These are phyloP conservation scores for Aspergillus sp. DNA, from an alignment of 2,329 filamentous ascomycete genomes.

Conservation along the genomic window DNA sequence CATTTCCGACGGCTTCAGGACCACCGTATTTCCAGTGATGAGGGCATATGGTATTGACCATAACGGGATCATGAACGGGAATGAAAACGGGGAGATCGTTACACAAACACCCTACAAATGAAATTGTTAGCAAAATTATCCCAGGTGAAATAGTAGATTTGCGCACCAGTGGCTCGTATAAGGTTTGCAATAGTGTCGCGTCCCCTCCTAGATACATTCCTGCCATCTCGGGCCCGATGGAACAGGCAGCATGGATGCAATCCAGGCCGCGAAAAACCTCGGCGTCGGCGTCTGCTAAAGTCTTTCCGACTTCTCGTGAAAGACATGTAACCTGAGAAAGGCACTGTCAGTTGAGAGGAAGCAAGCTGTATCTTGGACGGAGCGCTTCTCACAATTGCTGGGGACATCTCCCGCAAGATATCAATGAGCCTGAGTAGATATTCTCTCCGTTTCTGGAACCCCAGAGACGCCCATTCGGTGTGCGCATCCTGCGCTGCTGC, in stretches of 20 bases:
- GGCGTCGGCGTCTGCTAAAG: conserved; percentile 21
- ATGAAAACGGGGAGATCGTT: conserved; percentile 45
- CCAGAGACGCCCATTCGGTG: conserved; percentile 16
- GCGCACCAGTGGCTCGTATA: conserved; percentile 21
- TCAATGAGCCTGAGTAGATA: conserved; percentile 18
- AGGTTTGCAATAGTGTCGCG: conserved; percentile 18
- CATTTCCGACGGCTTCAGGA: conserved; percentile 63
- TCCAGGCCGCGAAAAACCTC: conserved; percentile 27
- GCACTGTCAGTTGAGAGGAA: background rate
- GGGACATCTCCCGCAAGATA: conserved; percentile 16
- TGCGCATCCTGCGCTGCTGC: conserved; percentile 20
- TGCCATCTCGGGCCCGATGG: conserved; percentile 22
- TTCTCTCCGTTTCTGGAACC: conserved; percentile 17
- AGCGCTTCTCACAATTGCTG: conserved; percentile 6
- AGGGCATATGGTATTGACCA: conserved; percentile 63
- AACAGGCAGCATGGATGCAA: conserved; percentile 25
- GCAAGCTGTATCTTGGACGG: background rate
- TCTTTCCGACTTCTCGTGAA: conserved; percentile 25
- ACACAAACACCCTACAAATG: conserved; percentile 55
- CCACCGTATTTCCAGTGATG: conserved; percentile 59
- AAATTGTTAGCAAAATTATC: conserved; percentile 19
- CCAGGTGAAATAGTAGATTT: background rate
- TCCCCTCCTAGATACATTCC: conserved; percentile 22
- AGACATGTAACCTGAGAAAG: conserved; percentile 12
- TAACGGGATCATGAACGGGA: conserved; percentile 64